Evolutionary conservation across 257 asterid species (phyloP).

Genomic region (Leptodermis oblonga): DNA sequence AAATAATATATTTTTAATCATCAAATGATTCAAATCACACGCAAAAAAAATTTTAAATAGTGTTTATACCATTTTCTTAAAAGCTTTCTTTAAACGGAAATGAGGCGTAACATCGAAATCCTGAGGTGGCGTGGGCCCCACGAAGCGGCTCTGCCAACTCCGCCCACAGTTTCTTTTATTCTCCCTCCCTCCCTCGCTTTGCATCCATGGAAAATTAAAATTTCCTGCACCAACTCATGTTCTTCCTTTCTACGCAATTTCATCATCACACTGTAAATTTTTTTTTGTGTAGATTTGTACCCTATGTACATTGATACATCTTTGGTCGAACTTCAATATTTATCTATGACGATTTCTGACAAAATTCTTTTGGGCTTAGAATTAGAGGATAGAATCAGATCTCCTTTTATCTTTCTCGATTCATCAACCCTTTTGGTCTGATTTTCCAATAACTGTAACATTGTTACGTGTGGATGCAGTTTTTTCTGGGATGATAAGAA

Average conservation of each 20-base stretch:
- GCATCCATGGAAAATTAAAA: not conserved
- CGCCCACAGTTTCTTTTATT: conserved; percentile 39
- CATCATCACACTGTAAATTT: not conserved
- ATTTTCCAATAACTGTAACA: not conserved
- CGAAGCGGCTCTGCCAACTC: conserved; percentile 26
- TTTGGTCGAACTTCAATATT: not conserved
- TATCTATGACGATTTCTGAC: not conserved
- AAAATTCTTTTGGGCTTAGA: not conserved
- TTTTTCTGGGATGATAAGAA: not conserved
- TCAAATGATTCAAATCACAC: no score
- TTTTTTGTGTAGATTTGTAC: not conserved
- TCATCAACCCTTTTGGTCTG: not conserved
- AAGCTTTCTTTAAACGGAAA: no score
- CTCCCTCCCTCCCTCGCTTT: not conserved
- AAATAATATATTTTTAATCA: no score
- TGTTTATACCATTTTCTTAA: no score
- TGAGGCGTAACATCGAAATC: no score
- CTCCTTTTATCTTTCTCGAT: not conserved
- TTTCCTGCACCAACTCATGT: not conserved
- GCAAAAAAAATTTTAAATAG: no score
- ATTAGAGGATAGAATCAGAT: not conserved
- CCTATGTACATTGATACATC: not conserved
- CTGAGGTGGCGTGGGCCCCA: conserved; percentile 41
- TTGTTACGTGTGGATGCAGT: not conserved
- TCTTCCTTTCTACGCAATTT: not conserved